phyloP scores from a whole-genome alignment of 2,329 filamentous ascomycete genomes.

The Bipolaris sorokiniana region DNA sequence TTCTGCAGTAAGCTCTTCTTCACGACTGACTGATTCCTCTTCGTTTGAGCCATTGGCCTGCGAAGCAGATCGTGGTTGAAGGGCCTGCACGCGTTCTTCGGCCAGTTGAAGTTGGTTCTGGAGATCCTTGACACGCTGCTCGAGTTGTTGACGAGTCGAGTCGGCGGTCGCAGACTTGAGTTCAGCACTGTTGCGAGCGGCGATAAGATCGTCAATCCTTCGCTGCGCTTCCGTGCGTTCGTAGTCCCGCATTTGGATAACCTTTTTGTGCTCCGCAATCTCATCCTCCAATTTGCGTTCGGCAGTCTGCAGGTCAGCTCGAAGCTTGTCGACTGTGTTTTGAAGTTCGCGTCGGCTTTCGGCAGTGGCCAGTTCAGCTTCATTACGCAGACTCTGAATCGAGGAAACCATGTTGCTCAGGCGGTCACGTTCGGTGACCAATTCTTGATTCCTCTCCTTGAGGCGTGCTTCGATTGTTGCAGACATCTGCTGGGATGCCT shows the following conservation, averaged over 20 bases:
- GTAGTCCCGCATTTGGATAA: slow-evolving; percentile 83
- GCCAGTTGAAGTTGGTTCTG: slow-evolving; percentile 86
- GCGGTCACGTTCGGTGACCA: slow-evolving; percentile 82
- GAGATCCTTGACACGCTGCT: slow-evolving; percentile 86
- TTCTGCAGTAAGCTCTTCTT: slow-evolving; percentile 83
- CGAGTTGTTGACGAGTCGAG: slow-evolving; percentile 86
- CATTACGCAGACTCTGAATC: slow-evolving; percentile 88
- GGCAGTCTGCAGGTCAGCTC: slow-evolving; percentile 75
- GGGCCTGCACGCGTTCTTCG: slow-evolving; percentile 81
- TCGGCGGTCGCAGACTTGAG: slow-evolving; percentile 87
- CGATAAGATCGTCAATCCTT: slow-evolving; percentile 88
- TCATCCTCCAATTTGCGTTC: slow-evolving; percentile 87
- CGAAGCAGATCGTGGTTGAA: slow-evolving; percentile 71
- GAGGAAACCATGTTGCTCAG: slow-evolving; percentile 83
- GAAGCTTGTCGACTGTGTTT: slow-evolving; percentile 75
- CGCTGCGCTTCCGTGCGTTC: slow-evolving; percentile 88
- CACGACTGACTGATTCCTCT: slow-evolving; percentile 64
- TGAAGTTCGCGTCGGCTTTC: slow-evolving; percentile 84
- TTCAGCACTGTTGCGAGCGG: slow-evolving; percentile 77
- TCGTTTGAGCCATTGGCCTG: slow-evolving; percentile 49
- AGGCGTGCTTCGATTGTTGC: slow-evolving; percentile 90
- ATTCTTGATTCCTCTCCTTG: slow-evolving; percentile 82
- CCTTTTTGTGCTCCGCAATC: slow-evolving; percentile 81
- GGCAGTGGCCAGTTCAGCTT: slow-evolving; percentile 82
- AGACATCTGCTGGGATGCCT: slow-evolving; percentile 93